Evolutionary conservation across 2,329 filamentous ascomycete genomes (phyloP).

Genomic region (Neocatenulostroma microsporum): DNA sequence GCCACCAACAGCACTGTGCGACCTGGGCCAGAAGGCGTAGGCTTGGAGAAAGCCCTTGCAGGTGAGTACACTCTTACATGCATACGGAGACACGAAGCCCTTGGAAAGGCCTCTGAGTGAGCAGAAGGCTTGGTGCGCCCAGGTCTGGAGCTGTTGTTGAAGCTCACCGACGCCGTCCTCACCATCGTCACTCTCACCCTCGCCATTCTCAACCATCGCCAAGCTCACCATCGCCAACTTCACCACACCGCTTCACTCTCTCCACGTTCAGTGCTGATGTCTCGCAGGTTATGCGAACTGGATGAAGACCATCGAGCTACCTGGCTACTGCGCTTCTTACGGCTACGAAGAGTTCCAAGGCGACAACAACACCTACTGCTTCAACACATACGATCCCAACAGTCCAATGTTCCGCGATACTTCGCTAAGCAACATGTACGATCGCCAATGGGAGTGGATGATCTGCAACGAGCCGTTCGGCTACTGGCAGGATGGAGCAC

Average conservation of each 20-base stretch:
- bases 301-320: slow-evolving; percentile 41
- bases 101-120: too few relatives aligned
- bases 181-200: too few relatives aligned
- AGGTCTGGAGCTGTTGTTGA: too few relatives aligned
- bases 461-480: slow-evolving; percentile 56
- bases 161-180: too few relatives aligned
- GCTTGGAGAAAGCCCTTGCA: slow-evolving; percentile 45
- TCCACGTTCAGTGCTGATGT: too few relatives aligned
- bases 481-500: slow-evolving; percentile 51
- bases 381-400: slow-evolving; percentile 45
- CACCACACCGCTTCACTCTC: too few relatives aligned
- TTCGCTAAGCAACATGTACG: slow-evolving; percentile 38
- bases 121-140: too few relatives aligned
- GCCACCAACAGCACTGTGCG: slow-evolving; percentile 20
- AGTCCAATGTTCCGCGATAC: slow-evolving; percentile 47
- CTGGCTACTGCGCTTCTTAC: slow-evolving; percentile 41
- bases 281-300: slow-evolving; percentile 53
- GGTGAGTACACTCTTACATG: too few relatives aligned
- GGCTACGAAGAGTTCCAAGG: slow-evolving; percentile 41
- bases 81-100: too few relatives aligned
- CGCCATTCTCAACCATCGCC: too few relatives aligned
- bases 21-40: slow-evolving; percentile 42
- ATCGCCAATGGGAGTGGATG: slow-evolving; percentile 54
- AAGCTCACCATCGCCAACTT: too few relatives aligned
- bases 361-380: slow-evolving; percentile 42